phyloP scores from a whole-genome alignment of 2,329 filamentous ascomycete species.

The Exophiala alcalophila region DNA sequence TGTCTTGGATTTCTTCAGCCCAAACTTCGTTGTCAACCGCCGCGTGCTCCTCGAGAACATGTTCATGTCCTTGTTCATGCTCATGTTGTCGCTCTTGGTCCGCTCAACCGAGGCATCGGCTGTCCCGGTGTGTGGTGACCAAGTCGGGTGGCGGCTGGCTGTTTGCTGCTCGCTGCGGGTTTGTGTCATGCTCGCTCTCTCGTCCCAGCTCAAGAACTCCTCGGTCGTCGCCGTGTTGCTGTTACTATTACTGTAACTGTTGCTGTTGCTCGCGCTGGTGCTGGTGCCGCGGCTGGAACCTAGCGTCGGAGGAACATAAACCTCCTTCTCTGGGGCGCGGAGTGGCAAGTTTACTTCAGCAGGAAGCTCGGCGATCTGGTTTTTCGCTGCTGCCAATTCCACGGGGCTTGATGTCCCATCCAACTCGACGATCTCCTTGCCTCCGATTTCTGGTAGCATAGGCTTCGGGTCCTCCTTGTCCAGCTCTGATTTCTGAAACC shows the following conservation, averaged over 20 bases:
- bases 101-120: constrained; percentile 8
- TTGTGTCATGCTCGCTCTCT: constrained; percentile 9
- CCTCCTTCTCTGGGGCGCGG: background rate
- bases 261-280: too few species aligned
- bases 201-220: constrained; percentile 14
- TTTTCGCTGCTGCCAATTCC: constrained; percentile 13
- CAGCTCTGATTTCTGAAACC: constrained; percentile 23
- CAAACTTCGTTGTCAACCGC: constrained; percentile 19
- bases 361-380: constrained; percentile 18
- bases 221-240: constrained; percentile 6
- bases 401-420: constrained; percentile 8
- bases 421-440: constrained; percentile 17
- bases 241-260: too few species aligned
- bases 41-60: constrained; percentile 21
- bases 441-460: constrained; percentile 9
- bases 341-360: constrained; percentile 11
- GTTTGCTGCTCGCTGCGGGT: constrained; percentile 3
- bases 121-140: background rate
- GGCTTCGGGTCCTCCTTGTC: constrained; percentile 8
- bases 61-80: too few species aligned
- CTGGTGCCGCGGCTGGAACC: constrained; percentile 5
- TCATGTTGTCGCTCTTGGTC: constrained; percentile 19
- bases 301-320: background rate
- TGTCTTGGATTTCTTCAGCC: constrained; percentile 21
- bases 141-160: background rate